Percentiles rank a stretch among this genome's conserved stretches.
These are phyloP conservation scores for Krasilnikovozyma curviuscula DNA, from an alignment of 768 basidiomycete genomes.

Conservation along the genomic window DNA sequence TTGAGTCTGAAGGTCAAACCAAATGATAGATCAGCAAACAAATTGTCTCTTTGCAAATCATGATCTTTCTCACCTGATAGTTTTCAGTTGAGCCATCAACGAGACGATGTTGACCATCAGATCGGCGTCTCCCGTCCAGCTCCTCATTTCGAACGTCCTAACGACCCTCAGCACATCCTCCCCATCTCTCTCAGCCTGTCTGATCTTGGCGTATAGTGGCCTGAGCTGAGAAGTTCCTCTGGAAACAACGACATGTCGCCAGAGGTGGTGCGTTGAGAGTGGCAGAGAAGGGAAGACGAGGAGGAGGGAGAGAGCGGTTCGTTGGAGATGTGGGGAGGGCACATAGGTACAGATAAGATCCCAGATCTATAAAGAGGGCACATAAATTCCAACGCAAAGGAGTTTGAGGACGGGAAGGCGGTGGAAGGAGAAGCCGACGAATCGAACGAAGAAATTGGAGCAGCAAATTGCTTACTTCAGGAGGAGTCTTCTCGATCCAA, in stretches of 20 bases:
- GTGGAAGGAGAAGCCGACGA: too few species aligned
- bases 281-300: not conserved
- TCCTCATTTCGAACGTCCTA: slow-evolving; percentile 5
- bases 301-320: slow-evolving; percentile 8
- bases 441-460: too few species aligned
- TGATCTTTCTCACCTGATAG: not conserved
- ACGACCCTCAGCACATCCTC: not conserved
- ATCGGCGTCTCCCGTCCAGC: slow-evolving; percentile 46
- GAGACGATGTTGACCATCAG: slow-evolving; percentile 38
- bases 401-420: too few species aligned
- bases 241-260: slow-evolving; percentile 4
- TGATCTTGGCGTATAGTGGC: not conserved
- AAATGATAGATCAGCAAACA: slow-evolving; percentile 40
- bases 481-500: too few species aligned
- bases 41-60: slow-evolving; percentile 11
- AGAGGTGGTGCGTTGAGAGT: slow-evolving; percentile 1
- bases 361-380: too few species aligned
- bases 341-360: slow-evolving; percentile 1
- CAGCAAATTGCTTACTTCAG: too few species aligned
- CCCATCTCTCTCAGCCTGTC: not conserved
- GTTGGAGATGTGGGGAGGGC: slow-evolving; percentile 1
- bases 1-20: slow-evolving; percentile 39
- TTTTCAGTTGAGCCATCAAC: not conserved
- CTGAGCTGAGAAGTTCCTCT: not conserved
- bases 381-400: too few species aligned